phyloP scores from a whole-genome alignment of 345 rosid genomes.

The Raphanus raphanistrum region DNA sequence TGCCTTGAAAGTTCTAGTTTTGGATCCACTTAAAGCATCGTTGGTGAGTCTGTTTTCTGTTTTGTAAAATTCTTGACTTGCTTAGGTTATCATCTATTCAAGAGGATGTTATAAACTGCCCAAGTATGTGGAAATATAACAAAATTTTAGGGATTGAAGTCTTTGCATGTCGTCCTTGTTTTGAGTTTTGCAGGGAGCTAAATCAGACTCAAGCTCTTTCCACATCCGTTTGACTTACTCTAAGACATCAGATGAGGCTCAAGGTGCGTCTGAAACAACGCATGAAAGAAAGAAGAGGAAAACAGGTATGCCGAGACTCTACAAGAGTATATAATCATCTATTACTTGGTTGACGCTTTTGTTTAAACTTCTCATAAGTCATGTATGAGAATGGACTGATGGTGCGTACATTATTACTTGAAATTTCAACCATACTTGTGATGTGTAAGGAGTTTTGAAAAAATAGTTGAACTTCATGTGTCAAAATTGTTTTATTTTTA shows the following conservation, averaged over 20 bases:
- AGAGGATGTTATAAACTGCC: too few species aligned
- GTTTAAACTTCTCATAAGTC: not conserved
- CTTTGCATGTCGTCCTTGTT: slow-evolving; percentile 19
- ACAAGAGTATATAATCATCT: not conserved
- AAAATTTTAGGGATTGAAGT: not conserved
- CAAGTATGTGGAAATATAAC: not conserved
- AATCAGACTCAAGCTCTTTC: slow-evolving; percentile 56
- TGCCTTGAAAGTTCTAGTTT: slow-evolving; percentile 61
- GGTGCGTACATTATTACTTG: slow-evolving; percentile 6
- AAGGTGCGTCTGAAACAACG: slow-evolving; percentile 35
- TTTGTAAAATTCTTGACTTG: not conserved
- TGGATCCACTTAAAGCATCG: slow-evolving; percentile 48
- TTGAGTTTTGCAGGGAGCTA: slow-evolving; percentile 69
- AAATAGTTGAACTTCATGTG: slow-evolving; percentile 3
- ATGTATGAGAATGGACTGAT: slow-evolving; percentile 14
- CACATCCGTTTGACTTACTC: slow-evolving; percentile 71
- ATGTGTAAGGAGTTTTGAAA: not conserved
- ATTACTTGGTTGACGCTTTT: not conserved
- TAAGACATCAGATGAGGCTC: slow-evolving; percentile 39
- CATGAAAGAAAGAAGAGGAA: slow-evolving; percentile 66
- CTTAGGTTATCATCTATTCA: too few species aligned
- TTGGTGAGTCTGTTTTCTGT: slow-evolving; percentile 55
- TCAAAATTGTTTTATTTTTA: not conserved
- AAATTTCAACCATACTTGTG: not conserved
- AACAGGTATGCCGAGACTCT: slow-evolving; percentile 47